Evolutionary conservation across 2,329 filamentous ascomycete genomes (phyloP).

Genomic region (Ophiostoma ulmi): DNA sequence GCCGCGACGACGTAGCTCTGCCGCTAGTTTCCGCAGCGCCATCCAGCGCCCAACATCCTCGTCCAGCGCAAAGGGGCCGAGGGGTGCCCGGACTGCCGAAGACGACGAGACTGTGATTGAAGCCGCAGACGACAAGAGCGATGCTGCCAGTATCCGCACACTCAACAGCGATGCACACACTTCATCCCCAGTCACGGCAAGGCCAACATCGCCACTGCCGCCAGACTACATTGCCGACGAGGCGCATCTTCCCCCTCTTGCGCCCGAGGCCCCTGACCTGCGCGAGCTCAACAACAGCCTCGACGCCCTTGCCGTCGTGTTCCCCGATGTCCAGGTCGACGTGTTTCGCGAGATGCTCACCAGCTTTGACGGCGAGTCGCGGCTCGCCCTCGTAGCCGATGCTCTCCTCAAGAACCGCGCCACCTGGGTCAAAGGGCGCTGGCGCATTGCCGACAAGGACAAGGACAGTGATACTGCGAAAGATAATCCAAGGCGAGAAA

Average conservation of each 20-base stretch:
- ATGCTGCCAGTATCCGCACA: slow-evolving; percentile 17
- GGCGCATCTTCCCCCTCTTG: slow-evolving; percentile 46
- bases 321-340: slow-evolving; percentile 75
- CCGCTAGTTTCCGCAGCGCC: slow-evolving; percentile 29
- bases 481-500: neutral
- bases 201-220: slow-evolving; percentile 15
- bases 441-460: slow-evolving; percentile 45
- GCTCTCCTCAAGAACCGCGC: slow-evolving; percentile 66
- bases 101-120: neutral
- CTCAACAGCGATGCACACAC: neutral
- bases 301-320: slow-evolving; percentile 63
- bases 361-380: slow-evolving; percentile 69
- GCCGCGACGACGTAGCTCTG: slow-evolving; percentile 33
- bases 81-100: slow-evolving; percentile 7
- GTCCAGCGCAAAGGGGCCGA: slow-evolving; percentile 5
- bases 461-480: slow-evolving; percentile 23
- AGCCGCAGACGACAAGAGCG: slow-evolving; percentile 9
- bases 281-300: slow-evolving; percentile 66
- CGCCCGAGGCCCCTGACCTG: slow-evolving; percentile 56
- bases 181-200: neutral
- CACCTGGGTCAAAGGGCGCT: slow-evolving; percentile 65
- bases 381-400: slow-evolving; percentile 71
- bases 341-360: slow-evolving; percentile 77
- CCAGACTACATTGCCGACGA: slow-evolving; percentile 53
- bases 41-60: slow-evolving; percentile 27